A percentile compares a stretch with the other conserved stretches of the same genome.
Evolutionary conservation across 306 rosid species (phyloP).

Genomic region (Alnus rubra): DNA sequence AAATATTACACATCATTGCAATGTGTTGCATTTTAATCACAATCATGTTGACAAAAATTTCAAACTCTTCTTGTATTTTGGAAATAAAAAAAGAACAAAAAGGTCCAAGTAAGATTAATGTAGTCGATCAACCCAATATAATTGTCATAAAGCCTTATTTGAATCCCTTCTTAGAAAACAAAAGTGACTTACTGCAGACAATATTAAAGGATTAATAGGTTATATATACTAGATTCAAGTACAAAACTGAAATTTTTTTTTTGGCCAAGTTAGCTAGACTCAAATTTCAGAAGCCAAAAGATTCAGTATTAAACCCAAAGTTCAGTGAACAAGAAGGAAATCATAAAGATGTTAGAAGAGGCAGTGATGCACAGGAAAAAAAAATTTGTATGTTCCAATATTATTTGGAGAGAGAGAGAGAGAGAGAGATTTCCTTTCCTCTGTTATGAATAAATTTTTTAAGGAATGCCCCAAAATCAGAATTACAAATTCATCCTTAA

Average conservation of each 20-base stretch:
- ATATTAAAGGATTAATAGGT: neutral
- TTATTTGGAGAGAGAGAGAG: no score
- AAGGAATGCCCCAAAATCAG: conserved; percentile 1
- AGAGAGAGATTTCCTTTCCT: neutral
- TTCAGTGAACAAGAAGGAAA: no score
- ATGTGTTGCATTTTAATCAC: neutral
- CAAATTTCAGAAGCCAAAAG: no score
- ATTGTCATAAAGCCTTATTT: neutral
- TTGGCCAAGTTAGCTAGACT: no score
- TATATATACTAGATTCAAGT: neutral
- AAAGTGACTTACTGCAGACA: neutral
- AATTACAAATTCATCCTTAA: no score
- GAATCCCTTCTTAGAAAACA: neutral
- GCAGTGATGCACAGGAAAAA: no score
- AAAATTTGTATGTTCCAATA: no score
- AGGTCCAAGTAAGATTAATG: neutral
- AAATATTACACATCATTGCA: neutral
- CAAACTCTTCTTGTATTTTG: no score
- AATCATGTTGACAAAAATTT: neutral
- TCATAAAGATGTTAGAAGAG: no score
- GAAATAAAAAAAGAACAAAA: neutral
- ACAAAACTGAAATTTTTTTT: neutral
- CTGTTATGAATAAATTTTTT: neutral
- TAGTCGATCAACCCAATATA: neutral
- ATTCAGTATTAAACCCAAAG: no score